Conservation (phyloP, 805 yeast species). For the Ogataea ramenticola region DNA sequence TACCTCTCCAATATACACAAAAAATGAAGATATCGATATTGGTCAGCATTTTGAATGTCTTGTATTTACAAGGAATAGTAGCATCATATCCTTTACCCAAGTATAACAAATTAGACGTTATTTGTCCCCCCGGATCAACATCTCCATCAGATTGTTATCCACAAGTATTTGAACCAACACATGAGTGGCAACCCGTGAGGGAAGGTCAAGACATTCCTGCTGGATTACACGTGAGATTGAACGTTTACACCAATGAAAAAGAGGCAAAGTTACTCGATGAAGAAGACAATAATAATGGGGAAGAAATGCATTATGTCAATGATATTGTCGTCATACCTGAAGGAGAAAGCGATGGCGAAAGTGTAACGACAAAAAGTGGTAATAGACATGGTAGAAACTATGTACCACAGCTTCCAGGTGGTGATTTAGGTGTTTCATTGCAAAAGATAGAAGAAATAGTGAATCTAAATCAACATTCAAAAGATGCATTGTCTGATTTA, state of each 20-base stretch:
- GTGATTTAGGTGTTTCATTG: not conserved
- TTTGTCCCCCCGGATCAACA: constrained; percentile 31
- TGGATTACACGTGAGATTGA: constrained; percentile 71
- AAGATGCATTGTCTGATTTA: not conserved
- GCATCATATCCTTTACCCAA: not conserved
- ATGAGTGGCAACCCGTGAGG: constrained; percentile 61
- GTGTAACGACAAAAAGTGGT: not conserved
- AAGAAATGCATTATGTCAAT: not conserved
- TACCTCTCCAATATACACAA: no score
- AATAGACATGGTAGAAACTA: not conserved
- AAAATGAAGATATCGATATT: no score
- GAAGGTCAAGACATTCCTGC: constrained; percentile 75
- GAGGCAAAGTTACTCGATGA: constrained; percentile 50
- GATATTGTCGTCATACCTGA: not conserved
- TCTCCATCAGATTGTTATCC: constrained; percentile 55
- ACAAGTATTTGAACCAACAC: constrained; percentile 50
- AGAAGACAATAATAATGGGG: not conserved
- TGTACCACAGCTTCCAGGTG: not conserved
- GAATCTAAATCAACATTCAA: not conserved
- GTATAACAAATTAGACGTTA: constrained; percentile 11
- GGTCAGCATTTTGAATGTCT: no score
- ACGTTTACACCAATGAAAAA: constrained; percentile 61
- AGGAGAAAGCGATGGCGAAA: not conserved
- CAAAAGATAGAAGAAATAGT: not conserved
- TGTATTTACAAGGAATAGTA: no score